Evolutionary conservation across 495 filamentous ascomycete genomes (phyloP).

Genomic region (Aspergillus diversus): DNA sequence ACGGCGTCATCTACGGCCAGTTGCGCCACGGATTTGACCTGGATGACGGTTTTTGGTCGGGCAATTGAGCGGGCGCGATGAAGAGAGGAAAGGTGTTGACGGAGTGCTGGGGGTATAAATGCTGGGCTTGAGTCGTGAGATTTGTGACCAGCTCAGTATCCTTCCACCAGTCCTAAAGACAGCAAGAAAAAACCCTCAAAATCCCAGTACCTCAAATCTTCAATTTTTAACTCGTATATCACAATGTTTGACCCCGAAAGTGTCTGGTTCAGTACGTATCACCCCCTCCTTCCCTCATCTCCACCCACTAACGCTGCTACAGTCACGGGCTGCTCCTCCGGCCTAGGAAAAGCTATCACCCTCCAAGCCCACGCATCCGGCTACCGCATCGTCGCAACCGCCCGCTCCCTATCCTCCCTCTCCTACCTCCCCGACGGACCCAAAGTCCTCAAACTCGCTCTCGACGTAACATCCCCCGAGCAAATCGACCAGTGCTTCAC

Average conservation of each 20-base stretch:
- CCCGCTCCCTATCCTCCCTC: conserved; percentile 40
- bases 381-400: conserved; percentile 54
- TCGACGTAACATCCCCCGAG: conserved; percentile 37
- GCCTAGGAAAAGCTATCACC: conserved; percentile 50
- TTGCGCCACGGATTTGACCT: background rate
- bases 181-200: background rate
- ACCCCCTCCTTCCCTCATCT: background rate
- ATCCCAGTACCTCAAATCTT: too few relatives aligned
- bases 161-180: background rate
- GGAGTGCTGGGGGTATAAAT: too few relatives aligned
- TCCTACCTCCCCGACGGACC: conserved; percentile 38
- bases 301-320: background rate
- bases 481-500: conserved; percentile 33
- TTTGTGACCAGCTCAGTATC: too few relatives aligned
- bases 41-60: background rate
- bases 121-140: too few relatives aligned
- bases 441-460: conserved; percentile 46
- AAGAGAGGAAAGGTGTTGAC: too few relatives aligned
- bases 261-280: conserved; percentile 2
- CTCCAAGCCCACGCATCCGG: conserved; percentile 37
- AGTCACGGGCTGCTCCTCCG: conserved; percentile 37
- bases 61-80: too few relatives aligned
- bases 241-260: background rate
- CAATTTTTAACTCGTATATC: background rate
- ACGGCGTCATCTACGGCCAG: background rate